Evolutionary conservation across 2,329 filamentous ascomycete species (phyloP).

Genomic region (Diaporthe vaccinii): DNA sequence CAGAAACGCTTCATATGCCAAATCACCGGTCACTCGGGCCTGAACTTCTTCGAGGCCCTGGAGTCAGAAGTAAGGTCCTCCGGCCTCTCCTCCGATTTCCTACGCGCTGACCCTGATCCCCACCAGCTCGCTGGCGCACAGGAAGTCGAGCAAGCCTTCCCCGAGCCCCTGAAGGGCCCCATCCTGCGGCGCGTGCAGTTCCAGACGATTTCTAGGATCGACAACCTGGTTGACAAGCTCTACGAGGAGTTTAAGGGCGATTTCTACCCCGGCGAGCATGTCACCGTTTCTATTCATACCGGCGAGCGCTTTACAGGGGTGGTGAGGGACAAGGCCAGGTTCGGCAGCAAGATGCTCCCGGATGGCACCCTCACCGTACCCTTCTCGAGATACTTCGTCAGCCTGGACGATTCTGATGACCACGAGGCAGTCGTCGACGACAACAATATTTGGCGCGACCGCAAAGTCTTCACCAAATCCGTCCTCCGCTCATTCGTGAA

Average conservation of each 20-base stretch:
- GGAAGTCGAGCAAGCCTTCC: constrained; percentile 92
- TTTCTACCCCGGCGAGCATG: constrained; percentile 90
- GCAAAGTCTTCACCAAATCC: constrained; percentile 94
- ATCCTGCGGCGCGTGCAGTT: constrained; percentile 93
- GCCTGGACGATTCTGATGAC: constrained; percentile 74
- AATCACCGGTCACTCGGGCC: constrained; percentile 91
- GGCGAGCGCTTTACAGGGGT: constrained; percentile 79
- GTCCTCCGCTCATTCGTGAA: constrained; percentile 95
- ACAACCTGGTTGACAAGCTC: constrained; percentile 79
- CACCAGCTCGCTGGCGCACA: constrained; percentile 80
- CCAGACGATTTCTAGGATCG: constrained; percentile 88
- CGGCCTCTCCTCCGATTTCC: constrained; percentile 24
- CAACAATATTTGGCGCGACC: constrained; percentile 85
- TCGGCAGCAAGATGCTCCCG: constrained; percentile 71
- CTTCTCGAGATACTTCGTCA: constrained; percentile 85
- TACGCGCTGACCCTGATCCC: constrained; percentile 46
- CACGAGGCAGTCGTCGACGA: constrained; percentile 86
- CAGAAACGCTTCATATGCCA: constrained; percentile 94
- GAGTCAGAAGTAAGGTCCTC: constrained; percentile 82
- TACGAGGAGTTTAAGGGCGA: constrained; percentile 88
- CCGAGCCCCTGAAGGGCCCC: constrained; percentile 90
- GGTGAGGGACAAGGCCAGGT: constrained; percentile 88
- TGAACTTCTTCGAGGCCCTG: constrained; percentile 93
- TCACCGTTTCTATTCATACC: constrained; percentile 78
- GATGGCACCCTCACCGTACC: constrained; percentile 80